Percentiles rank a stretch among this genome's conserved stretches.
phyloP scores from a whole-genome alignment of 176 grass and related monocot genomes.

The Lolium perenne region DNA sequence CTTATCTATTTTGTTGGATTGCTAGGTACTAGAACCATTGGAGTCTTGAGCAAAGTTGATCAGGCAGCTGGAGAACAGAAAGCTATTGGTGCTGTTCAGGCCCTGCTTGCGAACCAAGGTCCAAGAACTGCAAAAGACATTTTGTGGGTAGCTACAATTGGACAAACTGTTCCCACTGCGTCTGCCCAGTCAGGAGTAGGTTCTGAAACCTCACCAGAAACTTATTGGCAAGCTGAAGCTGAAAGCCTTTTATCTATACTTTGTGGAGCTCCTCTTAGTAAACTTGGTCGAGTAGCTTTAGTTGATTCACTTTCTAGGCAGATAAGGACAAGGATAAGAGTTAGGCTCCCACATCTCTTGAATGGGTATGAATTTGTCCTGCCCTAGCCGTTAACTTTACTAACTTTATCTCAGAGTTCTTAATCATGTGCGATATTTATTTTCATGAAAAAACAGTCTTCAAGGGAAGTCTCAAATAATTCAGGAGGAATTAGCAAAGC shows the following conservation, averaged over 20 bases:
- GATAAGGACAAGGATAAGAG: constrained; percentile 66
- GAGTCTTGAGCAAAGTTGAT: constrained; percentile 87
- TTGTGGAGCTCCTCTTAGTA: constrained; percentile 62
- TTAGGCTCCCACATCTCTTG: constrained; percentile 71
- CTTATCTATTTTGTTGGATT: constrained; percentile 38
- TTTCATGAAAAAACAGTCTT: constrained; percentile 51
- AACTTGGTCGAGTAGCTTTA: constrained; percentile 76
- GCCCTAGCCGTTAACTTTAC: constrained; percentile 19
- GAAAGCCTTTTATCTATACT: constrained; percentile 81
- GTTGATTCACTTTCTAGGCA: constrained; percentile 83
- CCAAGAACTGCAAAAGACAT: constrained; percentile 74
- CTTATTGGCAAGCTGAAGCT: constrained; percentile 73
- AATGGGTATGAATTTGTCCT: constrained; percentile 58
- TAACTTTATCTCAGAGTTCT: constrained; percentile 36
- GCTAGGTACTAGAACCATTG: constrained; percentile 84
- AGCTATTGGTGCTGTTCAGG: constrained; percentile 75
- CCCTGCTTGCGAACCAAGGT: constrained; percentile 69
- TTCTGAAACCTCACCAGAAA: constrained; percentile 72
- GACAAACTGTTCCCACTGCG: constrained; percentile 64
- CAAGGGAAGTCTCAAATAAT: constrained; percentile 84
- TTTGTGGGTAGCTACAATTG: constrained; percentile 75
- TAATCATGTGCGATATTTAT: not conserved
- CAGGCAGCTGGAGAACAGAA: constrained; percentile 78
- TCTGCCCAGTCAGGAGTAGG: constrained; percentile 60
- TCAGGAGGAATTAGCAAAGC: constrained; percentile 80